These are phyloP conservation scores for Macrophomina tecta DNA, from an alignment of 2,329 filamentous ascomycete genomes.

Conservation along the genomic window DNA sequence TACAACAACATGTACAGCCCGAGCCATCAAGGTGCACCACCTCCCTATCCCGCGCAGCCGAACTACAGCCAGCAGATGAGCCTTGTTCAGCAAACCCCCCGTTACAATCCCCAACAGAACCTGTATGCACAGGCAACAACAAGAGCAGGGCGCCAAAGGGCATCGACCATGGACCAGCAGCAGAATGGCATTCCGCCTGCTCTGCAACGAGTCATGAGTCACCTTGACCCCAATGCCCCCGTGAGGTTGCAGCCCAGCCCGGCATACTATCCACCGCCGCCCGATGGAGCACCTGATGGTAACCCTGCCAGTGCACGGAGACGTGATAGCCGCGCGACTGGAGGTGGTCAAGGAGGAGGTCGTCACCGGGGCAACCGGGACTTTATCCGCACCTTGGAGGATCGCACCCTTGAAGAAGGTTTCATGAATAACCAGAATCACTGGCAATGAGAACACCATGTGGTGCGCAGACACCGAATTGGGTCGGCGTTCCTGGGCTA, in stretches of 20 bases:
- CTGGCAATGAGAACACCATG: conserved; percentile 63
- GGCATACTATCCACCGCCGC: conserved; percentile 93
- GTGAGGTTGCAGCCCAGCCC: conserved; percentile 94
- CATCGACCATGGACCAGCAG: conserved; percentile 95
- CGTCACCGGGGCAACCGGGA: conserved; percentile 71
- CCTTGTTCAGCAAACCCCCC: conserved; percentile 45
- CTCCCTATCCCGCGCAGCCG: conserved; percentile 78
- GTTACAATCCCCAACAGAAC: conserved; percentile 68
- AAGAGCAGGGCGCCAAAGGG: conserved; percentile 81
- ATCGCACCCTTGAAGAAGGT: conserved; percentile 90
- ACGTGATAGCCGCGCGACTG: conserved; percentile 74
- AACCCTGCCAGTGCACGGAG: conserved; percentile 70
- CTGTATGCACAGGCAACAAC: conserved; percentile 77
- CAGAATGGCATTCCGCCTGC: conserved; percentile 90
- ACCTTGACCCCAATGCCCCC: conserved; percentile 91
- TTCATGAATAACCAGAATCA: conserved; percentile 72
- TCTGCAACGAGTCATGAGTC: conserved; percentile 92
- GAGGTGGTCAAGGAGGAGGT: conserved; percentile 54
- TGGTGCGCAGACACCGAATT: not conserved
- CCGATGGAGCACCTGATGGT: conserved; percentile 77
- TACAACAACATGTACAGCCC: conserved; percentile 80
- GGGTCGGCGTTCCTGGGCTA: conserved; percentile 2
- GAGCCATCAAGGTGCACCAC: conserved; percentile 72
- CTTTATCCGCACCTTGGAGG: conserved; percentile 93
- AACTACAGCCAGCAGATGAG: conserved; percentile 64